Evolutionary conservation across 768 basidiomycete genomes (phyloP), one percentile per base, ranked within the genome.

Genomic region (Leccinum uliginosum): DNA sequence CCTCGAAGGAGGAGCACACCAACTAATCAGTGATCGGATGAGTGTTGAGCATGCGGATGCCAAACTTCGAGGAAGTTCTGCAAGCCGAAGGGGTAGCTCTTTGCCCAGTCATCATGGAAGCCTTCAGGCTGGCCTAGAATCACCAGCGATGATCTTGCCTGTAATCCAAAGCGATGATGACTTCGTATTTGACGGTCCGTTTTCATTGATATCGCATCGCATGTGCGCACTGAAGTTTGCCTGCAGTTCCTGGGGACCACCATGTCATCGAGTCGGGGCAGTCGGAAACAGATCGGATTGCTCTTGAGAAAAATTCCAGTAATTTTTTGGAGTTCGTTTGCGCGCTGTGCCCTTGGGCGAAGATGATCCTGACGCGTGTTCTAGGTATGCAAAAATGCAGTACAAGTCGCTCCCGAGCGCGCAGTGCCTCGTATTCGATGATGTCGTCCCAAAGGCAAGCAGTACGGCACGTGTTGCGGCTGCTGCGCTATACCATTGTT

Each of bases 401-500:
- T 73, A 80, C 50, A 81, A 79, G 58, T 80, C 84, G 1, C 77
- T 86, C 53, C 79, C 86, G 24, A 73, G 71, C 48, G 69, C 75
- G 7, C 71, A 75, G 15, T 70, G 74, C 54, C 73, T 92, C 32
- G 76, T 72, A 10, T 90, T 92, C 65, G 82, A 87, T 56, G 78
- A 76, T 30, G 77, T 93, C 32, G 86, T 84, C 10, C 89, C 89
- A 10, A 79, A 73, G 59, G 67, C 72, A 45, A 82, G 86, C 1
- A 90, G 86, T 62, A 89, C 86, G 4, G 78, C 82, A 10, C 89
- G 85, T 65, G 87, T 93, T 35, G 91, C 89, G 10, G 85, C 91
- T 9, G 83, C 87, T 15, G 91, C 84, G 4, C 86, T 93, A 68
- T 91, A 93, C 69, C 89, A 93, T 62, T 91, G 90, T 67, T 78